These are phyloP conservation scores for Santalum album DNA, from an alignment of 164 flowering plant species.

Conservation along the genomic window DNA sequence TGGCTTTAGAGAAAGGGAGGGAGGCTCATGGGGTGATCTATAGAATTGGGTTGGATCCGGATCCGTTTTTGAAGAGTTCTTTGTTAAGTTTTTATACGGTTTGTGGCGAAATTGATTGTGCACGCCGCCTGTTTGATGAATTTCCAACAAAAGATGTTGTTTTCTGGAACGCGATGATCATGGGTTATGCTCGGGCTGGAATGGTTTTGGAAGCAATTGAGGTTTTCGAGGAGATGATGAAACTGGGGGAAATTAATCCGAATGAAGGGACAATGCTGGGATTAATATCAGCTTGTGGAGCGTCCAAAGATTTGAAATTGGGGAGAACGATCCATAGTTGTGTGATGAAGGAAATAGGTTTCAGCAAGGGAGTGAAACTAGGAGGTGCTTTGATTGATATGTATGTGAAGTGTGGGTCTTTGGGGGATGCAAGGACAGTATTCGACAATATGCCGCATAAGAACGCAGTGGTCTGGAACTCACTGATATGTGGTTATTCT, in stretches of 20 bases:
- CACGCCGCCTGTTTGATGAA: conserved; percentile 9
- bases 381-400: conserved; percentile 11
- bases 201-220: conserved; percentile 5
- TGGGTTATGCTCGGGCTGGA: conserved; percentile 11
- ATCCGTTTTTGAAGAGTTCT: conserved; percentile 12
- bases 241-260: conserved; percentile 3
- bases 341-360: conserved; percentile 2
- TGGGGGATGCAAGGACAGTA: not conserved
- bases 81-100: conserved; percentile 11
- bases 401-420: conserved; percentile 8
- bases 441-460: conserved; percentile 8
- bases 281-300: conserved; percentile 9
- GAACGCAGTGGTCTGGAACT: conserved; percentile 13
- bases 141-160: conserved; percentile 9
- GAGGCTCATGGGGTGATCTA: conserved; percentile 28
- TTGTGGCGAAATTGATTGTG: conserved; percentile 9
- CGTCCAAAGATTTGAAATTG: conserved; percentile 1
- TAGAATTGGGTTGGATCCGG: conserved; percentile 21
- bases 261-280: conserved; percentile 13
- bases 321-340: conserved; percentile 10
- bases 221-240: conserved; percentile 10
- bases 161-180: conserved; percentile 13
- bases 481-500: conserved; percentile 12
- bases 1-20: conserved; percentile 32
- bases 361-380: not conserved